phyloP scores from a whole-genome alignment of 2,329 filamentous ascomycete species.

The Alternaria longipes region DNA sequence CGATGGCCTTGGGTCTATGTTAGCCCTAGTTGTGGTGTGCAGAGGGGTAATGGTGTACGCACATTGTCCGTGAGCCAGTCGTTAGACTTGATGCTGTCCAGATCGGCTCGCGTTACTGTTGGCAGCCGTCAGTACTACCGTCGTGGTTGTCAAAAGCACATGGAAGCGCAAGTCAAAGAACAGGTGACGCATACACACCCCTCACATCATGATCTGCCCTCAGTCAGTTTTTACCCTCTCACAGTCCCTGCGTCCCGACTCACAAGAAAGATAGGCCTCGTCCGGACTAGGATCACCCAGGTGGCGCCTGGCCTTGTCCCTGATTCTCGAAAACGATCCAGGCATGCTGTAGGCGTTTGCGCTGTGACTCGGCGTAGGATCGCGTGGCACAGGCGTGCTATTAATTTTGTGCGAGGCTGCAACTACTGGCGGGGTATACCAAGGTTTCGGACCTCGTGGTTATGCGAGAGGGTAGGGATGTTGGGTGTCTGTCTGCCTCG shows the following conservation, averaged over 20 bases:
- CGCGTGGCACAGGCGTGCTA: conserved; percentile 5
- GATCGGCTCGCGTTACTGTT: conserved; percentile 85
- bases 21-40: neutral
- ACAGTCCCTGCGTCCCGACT: conserved; percentile 49
- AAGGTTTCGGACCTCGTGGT: neutral
- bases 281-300: conserved; percentile 60
- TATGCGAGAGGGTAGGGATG: conserved; percentile 5
- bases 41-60: conserved; percentile 27
- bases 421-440: neutral
- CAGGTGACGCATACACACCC: conserved; percentile 59
- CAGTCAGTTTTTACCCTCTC: conserved; percentile 25
- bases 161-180: conserved; percentile 19
- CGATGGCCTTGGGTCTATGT: conserved; percentile 74
- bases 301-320: conserved; percentile 39
- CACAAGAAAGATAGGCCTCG: conserved; percentile 75
- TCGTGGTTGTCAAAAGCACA: neutral
- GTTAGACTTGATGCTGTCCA: conserved; percentile 79
- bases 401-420: conserved; percentile 5
- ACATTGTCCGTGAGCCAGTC: conserved; percentile 99
- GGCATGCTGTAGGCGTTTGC: conserved; percentile 26
- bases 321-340: conserved; percentile 33
- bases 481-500: conserved; percentile 27
- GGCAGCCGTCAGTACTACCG: conserved; percentile 29
- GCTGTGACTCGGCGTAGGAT: conserved; percentile 1
- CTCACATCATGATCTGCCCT: conserved; percentile 69